Evolutionary conservation across 2,329 filamentous ascomycete species (phyloP).

Genomic region (Clarireedia monteithiana): DNA sequence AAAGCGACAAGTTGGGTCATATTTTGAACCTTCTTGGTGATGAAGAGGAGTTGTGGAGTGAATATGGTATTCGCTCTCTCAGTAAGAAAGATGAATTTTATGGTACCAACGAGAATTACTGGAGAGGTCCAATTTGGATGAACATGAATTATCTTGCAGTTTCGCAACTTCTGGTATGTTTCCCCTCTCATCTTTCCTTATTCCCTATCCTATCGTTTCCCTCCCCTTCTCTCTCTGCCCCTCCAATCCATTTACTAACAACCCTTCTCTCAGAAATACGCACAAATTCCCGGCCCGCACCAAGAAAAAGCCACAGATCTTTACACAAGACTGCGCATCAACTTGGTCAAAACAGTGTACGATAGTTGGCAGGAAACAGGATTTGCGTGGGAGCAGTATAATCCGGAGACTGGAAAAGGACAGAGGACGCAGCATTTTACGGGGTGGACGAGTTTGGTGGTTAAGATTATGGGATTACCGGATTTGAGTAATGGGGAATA

Average conservation of each 20-base stretch:
- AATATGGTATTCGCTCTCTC: constrained; percentile 80
- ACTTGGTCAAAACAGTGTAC: constrained; percentile 84
- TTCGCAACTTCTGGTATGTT: constrained; percentile 67
- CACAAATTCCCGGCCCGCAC: constrained; percentile 55
- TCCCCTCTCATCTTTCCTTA: neutral
- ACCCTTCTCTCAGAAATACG: constrained; percentile 48
- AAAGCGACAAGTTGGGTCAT: constrained; percentile 66
- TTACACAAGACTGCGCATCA: constrained; percentile 70
- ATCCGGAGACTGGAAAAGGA: constrained; percentile 85
- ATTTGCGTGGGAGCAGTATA: constrained; percentile 98
- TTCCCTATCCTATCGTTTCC: neutral
- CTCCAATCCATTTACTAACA: constrained; percentile 6
- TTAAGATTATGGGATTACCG: constrained; percentile 95
- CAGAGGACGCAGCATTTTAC: constrained; percentile 97
- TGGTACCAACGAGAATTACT: constrained; percentile 92
- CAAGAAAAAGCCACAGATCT: constrained; percentile 60
- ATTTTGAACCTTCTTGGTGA: constrained; percentile 73
- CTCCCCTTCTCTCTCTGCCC: neutral
- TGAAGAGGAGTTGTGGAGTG: constrained; percentile 81
- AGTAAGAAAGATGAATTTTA: constrained; percentile 79
- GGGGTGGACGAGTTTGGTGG: constrained; percentile 96
- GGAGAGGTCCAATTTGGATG: constrained; percentile 91
- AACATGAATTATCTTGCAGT: constrained; percentile 91
- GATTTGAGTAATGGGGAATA: constrained; percentile 37
- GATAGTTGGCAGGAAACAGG: constrained; percentile 83